Evolutionary conservation across 2,329 filamentous ascomycete species (phyloP), one percentile per base, ranked within the genome.

Genomic region (Botryotinia narcissicola): DNA sequence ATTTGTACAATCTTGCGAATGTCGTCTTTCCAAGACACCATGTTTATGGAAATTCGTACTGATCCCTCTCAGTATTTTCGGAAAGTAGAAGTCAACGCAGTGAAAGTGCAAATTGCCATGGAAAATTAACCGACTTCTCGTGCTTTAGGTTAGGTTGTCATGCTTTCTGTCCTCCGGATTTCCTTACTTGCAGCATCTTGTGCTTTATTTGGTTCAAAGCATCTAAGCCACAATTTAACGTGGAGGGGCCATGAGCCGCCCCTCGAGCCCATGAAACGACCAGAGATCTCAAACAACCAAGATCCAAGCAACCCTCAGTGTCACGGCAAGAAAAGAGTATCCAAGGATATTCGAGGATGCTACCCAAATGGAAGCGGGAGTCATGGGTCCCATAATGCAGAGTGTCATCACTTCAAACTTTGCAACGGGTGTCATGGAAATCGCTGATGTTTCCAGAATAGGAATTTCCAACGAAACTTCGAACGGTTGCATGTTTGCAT

Each of bases 331-430:
- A 59, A n/a, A 20, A 20, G 32, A 57, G 12, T 5, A 14, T 46
- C 29, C 68, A 46, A 46, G 68, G 54, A 61, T 61, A 22, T 32
- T 71, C 35, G 60, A 71, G 60, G 70, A 64, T 51, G 40, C 61
- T 68, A n/a, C 35, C 70, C 42, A 72, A 54, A 72, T 68, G 62
- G 70, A 62, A 72, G 70, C 61, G 62, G 70, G 44, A 67, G 20
- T 57, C 61, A 68, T 67, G 61, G 46, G 54, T 37, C 22, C 44
- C 51, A 68, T 72, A 67, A 61, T 72, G 62, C 42, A 54, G 60
- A 72, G 62, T 72, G 70, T 68, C 70, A 72, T 72, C 70, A 32
- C 70, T 68, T 72, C 46, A 54, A 54, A 54, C 35, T 68, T 68
- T 68, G 35, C 42, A 72, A 69, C 71, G 71, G 71, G 63, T 72